Base-by-base conservation (phyloP, 805 yeast species). In the Candida montana region DNA sequence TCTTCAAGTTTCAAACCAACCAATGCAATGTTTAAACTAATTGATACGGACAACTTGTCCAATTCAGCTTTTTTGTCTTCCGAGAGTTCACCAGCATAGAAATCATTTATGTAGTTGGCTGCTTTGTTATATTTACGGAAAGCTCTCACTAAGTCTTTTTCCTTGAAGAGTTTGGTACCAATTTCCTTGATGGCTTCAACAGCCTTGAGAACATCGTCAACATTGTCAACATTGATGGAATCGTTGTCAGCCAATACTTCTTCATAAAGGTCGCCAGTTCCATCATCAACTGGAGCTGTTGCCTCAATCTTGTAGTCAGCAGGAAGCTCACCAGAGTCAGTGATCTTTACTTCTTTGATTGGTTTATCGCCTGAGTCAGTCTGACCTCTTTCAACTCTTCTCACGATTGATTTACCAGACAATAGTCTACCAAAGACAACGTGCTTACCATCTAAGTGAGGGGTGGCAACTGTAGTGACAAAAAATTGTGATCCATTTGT, bases 401-500 rank as follows among this genome's bases (percentile, higher is more conserved):
- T 79, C 8, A 86, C 89, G 24, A 87, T 63, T 7, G 88, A 77
- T 61, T 86, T 90, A 31, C 97, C 97, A 33, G 74, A 64, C 37
- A 91, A 64, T 30, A 93, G 89, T 61, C 84, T 79, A 48, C 99
- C 99, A 61, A 93, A 93, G 3, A 93, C 98, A 39, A 90, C 97
- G 62, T 93, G 99, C 63, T 91, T 91, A 20, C 91, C 95, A 59
- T 93, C 91, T 51, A 93, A 75, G 64, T 91, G 98, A 7, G 98
- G 96, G 2, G 97, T 88, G 32, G 88, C 81, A 2, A 79, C 93
- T 3, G 96, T 87, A 21, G 99, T 91, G 55, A 91, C 80, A 63
- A 91, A 91, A 55, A 88, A 93, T 65, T 91, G 98, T 2, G 96
- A 88, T 1, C 98, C 98, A 59, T 93, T 93, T 37, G 98, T 91